phyloP scores from a whole-genome alignment of 495 filamentous ascomycete species.

The Rostrohypoxylon terebratum region DNA sequence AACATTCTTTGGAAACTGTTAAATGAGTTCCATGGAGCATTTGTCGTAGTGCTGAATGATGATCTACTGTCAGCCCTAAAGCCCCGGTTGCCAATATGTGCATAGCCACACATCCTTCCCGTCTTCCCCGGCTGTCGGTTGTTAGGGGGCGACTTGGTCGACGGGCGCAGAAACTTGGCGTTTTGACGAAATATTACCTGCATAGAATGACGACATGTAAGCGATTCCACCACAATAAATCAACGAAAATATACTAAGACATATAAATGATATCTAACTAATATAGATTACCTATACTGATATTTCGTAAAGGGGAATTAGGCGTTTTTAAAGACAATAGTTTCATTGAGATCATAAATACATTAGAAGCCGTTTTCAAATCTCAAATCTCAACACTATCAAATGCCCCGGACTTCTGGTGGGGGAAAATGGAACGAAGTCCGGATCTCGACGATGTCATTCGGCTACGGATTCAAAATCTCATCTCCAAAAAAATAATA shows the following conservation, averaged over 20 bases:
- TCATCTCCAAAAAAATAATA: too few species aligned
- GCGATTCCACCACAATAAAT: background rate
- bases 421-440: too few species aligned
- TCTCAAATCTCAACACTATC: too few species aligned
- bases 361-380: too few species aligned
- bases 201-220: background rate
- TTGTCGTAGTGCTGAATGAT: slow-evolving; percentile 17
- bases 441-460: too few species aligned
- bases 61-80: slow-evolving; percentile 14
- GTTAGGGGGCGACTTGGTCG: slow-evolving; percentile 3
- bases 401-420: too few species aligned
- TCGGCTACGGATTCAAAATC: too few species aligned
- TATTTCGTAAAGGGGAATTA: too few species aligned
- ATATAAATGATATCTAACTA: background rate
- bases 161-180: background rate
- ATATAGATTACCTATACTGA: background rate
- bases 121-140: slow-evolving; percentile 6
- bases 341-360: too few species aligned
- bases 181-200: background rate
- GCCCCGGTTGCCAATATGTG: slow-evolving; percentile 3
- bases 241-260: background rate
- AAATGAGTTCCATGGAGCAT: slow-evolving; percentile 21
- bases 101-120: slow-evolving; percentile 25
- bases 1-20: background rate
- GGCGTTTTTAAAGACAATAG: too few species aligned